These are phyloP conservation scores for Sistotremastrum suecicum DNA, from an alignment of 768 basidiomycete genomes.

Conservation along the genomic window DNA sequence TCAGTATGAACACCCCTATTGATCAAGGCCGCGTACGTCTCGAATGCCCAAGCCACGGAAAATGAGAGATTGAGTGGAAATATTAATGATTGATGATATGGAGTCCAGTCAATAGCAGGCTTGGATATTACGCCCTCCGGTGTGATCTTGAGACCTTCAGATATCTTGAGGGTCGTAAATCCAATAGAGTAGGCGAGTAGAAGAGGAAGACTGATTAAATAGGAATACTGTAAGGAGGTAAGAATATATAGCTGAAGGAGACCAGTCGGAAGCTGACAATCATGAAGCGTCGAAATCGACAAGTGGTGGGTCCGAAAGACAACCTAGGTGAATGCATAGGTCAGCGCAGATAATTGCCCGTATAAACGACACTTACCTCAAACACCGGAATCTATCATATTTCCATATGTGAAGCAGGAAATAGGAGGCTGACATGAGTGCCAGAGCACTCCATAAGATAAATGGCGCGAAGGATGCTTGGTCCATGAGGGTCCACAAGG, in stretches of 20 bases:
- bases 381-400: conserved; percentile 64
- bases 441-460: too few species aligned
- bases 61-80: conserved; percentile 55
- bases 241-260: neutral
- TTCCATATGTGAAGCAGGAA: conserved; percentile 66
- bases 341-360: too few species aligned
- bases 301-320: too few species aligned
- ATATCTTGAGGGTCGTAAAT: conserved; percentile 60
- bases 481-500: too few species aligned
- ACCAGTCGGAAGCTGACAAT: too few species aligned
- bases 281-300: too few species aligned
- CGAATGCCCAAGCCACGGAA: conserved; percentile 56
- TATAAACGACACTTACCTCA: conserved; percentile 30
- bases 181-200: conserved; percentile 45
- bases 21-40: conserved; percentile 38
- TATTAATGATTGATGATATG: conserved; percentile 29
- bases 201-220: conserved; percentile 48
- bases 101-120: conserved; percentile 45
- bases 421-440: conserved; percentile 20
- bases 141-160: conserved; percentile 40
- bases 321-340: too few species aligned
- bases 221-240: conserved; percentile 44
- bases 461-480: too few species aligned
- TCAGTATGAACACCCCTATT: neutral
- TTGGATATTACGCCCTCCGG: conserved; percentile 41